A percentile compares a stretch with the other conserved stretches of the same genome.
Evolutionary conservation across 2,329 filamentous ascomycete genomes (phyloP).

Genomic region (Clarireedia monteithiana): DNA sequence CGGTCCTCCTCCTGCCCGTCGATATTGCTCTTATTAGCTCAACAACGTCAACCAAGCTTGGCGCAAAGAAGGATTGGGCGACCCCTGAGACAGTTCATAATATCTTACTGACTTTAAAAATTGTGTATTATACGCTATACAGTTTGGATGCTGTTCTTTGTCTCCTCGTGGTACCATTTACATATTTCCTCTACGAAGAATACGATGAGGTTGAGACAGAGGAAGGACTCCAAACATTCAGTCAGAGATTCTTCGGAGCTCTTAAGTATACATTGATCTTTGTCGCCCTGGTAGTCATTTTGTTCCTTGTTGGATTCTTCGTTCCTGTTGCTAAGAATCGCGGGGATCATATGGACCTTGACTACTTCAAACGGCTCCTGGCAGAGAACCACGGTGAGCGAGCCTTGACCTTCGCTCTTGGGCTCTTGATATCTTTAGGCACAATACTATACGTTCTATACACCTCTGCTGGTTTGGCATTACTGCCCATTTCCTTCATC

Average conservation of each 20-base stretch:
- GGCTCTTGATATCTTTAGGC: constrained; percentile 80
- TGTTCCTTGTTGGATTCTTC: constrained; percentile 93
- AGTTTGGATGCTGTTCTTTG: constrained; percentile 86
- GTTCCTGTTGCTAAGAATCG: constrained; percentile 69
- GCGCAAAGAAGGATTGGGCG: constrained; percentile 91
- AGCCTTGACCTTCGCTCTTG: constrained; percentile 81
- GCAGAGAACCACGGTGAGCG: constrained; percentile 86
- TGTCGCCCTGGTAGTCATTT: constrained; percentile 65
- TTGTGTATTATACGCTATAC: constrained; percentile 91
- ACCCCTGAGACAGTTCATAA: constrained; percentile 70
- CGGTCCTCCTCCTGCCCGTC: constrained; percentile 84
- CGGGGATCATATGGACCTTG: constrained; percentile 67
- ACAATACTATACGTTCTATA: constrained; percentile 83
- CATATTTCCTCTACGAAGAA: constrained; percentile 98
- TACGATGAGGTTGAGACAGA: constrained; percentile 87
- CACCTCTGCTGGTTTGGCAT: constrained; percentile 78
- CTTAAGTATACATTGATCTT: constrained; percentile 88
- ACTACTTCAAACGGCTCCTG: constrained; percentile 83
- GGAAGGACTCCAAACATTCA: constrained; percentile 64
- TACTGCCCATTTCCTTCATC: constrained; percentile 85
- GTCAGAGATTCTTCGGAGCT: constrained; percentile 70
- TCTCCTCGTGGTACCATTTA: constrained; percentile 82
- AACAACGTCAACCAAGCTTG: constrained; percentile 66
- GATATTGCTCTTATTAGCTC: constrained; percentile 93
- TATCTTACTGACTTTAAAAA: constrained; percentile 72